phyloP scores from a whole-genome alignment of 352 stramenopile species.

The Globisporangium echinulatum region DNA sequence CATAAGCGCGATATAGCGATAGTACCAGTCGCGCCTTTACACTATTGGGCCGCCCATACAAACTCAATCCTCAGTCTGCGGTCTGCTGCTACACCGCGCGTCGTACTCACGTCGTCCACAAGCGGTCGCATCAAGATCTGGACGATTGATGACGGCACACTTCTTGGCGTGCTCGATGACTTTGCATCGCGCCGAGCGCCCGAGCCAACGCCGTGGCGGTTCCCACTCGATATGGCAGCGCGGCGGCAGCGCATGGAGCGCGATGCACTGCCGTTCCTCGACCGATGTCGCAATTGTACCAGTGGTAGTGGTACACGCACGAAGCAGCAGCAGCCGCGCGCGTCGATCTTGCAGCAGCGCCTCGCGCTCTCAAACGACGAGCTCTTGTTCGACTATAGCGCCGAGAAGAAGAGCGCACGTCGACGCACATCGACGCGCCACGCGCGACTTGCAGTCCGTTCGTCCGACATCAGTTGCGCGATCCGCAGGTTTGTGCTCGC shows the following conservation, averaged over 20 bases:
- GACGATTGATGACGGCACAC: conserved; percentile 26
- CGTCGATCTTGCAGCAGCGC: conserved; percentile 43
- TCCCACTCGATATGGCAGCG: conserved; percentile 47
- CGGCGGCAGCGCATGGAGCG: conserved; percentile 26
- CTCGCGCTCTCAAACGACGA: conserved; percentile 35
- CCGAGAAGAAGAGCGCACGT: conserved; percentile 3
- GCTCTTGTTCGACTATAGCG: conserved; percentile 14
- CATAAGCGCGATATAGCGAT: neutral
- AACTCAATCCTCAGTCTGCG: too few relatives aligned
- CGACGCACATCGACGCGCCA: neutral
- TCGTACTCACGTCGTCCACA: conserved; percentile 40
- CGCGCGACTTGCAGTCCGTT: conserved; percentile 8
- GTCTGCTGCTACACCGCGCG: conserved; percentile 8
- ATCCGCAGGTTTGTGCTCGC: conserved; percentile 40
- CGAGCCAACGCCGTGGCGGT: conserved; percentile 38
- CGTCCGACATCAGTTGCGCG: conserved; percentile 30
- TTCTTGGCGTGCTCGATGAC: conserved; percentile 50
- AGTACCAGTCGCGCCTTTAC: too few relatives aligned
- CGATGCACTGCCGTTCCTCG: conserved; percentile 36
- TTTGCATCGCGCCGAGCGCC: conserved; percentile 54
- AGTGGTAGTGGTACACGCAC: too few relatives aligned
- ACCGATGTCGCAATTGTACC: conserved; percentile 8
- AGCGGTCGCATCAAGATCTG: conserved; percentile 61
- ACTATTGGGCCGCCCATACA: too few relatives aligned
- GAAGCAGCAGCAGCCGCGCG: conserved; percentile 5